Evolutionary conservation across 176 grass and related monocot species (phyloP).

Genomic region (Saccharum spontaneum): DNA sequence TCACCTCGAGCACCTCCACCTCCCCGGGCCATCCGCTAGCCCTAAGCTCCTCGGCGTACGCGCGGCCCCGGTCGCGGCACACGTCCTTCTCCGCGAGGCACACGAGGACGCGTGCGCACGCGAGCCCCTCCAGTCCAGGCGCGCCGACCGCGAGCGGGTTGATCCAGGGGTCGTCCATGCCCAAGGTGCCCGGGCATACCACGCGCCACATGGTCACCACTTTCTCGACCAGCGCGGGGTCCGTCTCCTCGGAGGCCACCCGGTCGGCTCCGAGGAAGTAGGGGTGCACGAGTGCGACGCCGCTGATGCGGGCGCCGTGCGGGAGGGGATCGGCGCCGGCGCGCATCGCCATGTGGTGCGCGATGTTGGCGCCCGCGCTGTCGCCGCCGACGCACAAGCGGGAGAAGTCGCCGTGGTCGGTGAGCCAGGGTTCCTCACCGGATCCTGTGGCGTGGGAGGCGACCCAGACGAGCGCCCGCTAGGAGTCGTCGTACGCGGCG

Average conservation of each 20-base stretch:
- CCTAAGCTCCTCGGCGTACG: constrained; percentile 45
- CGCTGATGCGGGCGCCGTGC: constrained; percentile 18
- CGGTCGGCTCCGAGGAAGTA: constrained; percentile 45
- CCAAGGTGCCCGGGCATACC: constrained; percentile 43
- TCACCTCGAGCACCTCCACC: constrained; percentile 41
- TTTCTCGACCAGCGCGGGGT: constrained; percentile 34
- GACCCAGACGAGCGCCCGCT: constrained; percentile 51
- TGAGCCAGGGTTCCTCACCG: constrained; percentile 49
- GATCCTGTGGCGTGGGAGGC: constrained; percentile 27
- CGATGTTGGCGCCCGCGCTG: constrained; percentile 63
- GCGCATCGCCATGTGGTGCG: constrained; percentile 53
- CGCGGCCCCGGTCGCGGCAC: constrained; percentile 38
- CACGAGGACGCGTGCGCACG: constrained; percentile 43
- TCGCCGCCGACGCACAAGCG: constrained; percentile 56
- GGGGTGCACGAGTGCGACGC: constrained; percentile 54
- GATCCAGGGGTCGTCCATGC: constrained; percentile 47
- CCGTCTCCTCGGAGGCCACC: constrained; percentile 41
- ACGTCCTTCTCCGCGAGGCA: constrained; percentile 57
- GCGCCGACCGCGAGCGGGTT: constrained; percentile 49
- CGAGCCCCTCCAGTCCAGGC: constrained; percentile 34
- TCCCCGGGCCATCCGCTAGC: constrained; percentile 49
- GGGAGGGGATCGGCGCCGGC: constrained; percentile 18
- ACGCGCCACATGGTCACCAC: constrained; percentile 49
- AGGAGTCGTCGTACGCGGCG: constrained; percentile 50
- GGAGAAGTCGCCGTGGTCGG: constrained; percentile 44